Evolutionary conservation across 805 yeast genomes (phyloP).

Genomic region (Cyberlindnera maclurae): DNA sequence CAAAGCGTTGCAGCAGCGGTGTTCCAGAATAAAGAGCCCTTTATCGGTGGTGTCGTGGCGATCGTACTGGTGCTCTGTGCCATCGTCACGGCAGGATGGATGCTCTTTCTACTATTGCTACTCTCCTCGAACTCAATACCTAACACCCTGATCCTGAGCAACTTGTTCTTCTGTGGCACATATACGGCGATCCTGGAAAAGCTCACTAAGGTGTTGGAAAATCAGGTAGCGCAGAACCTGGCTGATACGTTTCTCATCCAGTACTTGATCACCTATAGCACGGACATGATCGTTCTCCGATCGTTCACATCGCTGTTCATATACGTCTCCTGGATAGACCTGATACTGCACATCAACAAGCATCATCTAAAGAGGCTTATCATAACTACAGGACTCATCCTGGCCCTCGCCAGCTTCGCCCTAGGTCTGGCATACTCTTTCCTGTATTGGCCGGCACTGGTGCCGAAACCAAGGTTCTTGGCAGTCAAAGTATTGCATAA

Average conservation of each 20-base stretch:
- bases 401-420: slow-evolving; percentile 26
- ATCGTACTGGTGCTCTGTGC: slow-evolving; percentile 48
- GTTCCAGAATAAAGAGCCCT: slow-evolving; percentile 26
- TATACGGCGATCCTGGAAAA: slow-evolving; percentile 44
- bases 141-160: slow-evolving; percentile 45
- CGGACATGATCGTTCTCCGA: slow-evolving; percentile 32
- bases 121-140: slow-evolving; percentile 56
- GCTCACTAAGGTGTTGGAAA: slow-evolving; percentile 37
- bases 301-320: slow-evolving; percentile 37
- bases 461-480: background rate
- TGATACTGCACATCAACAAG: slow-evolving; percentile 33
- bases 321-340: slow-evolving; percentile 50
- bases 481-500: slow-evolving; percentile 26
- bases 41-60: slow-evolving; percentile 32
- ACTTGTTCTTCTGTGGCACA: slow-evolving; percentile 47
- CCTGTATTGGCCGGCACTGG: slow-evolving; percentile 7
- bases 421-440: slow-evolving; percentile 19
- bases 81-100: slow-evolving; percentile 60
- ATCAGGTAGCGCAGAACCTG: slow-evolving; percentile 45
- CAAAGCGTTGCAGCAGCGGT: background rate
- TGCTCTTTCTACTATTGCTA: slow-evolving; percentile 50
- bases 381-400: slow-evolving; percentile 25
- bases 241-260: slow-evolving; percentile 44
- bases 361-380: slow-evolving; percentile 25
- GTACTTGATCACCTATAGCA: slow-evolving; percentile 29